Evolutionary conservation across 495 filamentous ascomycete species (phyloP).

Genomic region (Achaetomiella virescens): DNA sequence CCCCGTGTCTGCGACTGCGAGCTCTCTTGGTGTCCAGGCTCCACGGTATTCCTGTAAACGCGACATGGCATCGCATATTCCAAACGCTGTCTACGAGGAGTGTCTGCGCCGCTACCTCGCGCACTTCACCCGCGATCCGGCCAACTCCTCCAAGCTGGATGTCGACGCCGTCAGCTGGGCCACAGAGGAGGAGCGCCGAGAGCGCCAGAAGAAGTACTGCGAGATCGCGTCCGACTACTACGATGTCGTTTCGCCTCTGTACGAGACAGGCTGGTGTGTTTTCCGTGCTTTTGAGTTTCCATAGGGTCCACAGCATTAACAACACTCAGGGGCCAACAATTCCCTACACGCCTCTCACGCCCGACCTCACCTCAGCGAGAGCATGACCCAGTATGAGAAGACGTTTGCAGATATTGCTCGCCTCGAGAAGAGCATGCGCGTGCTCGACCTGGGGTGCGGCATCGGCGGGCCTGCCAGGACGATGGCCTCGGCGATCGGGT

Average conservation of each 20-base stretch:
- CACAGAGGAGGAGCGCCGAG: conserved; percentile 9
- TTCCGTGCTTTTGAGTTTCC: neutral
- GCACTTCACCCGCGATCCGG: conserved; percentile 6
- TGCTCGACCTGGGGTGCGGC: conserved; percentile 18
- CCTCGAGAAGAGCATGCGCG: conserved; percentile 13
- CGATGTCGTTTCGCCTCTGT: conserved; percentile 6
- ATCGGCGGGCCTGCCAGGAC: conserved; percentile 16
- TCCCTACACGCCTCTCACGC: conserved; percentile 18
- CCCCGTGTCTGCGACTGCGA: neutral
- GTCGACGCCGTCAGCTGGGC: conserved; percentile 10
- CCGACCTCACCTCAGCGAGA: conserved; percentile 15
- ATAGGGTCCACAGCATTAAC: neutral
- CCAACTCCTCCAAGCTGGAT: conserved; percentile 4
- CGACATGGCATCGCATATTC: conserved; percentile 5
- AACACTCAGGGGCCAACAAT: conserved; percentile 14
- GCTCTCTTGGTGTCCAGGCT: neutral
- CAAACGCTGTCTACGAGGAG: neutral
- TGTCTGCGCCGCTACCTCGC: conserved; percentile 7
- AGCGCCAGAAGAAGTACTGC: conserved; percentile 11
- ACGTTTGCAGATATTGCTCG: conserved; percentile 13
- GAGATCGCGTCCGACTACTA: conserved; percentile 14
- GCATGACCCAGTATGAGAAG: conserved; percentile 16
- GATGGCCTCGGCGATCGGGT: conserved; percentile 3
- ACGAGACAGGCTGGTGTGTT: conserved; percentile 15
- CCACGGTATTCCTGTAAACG: neutral